Evolutionary conservation across 164 flowering plant genomes (phyloP).

Genomic region (Cinnamomum micranthum): DNA sequence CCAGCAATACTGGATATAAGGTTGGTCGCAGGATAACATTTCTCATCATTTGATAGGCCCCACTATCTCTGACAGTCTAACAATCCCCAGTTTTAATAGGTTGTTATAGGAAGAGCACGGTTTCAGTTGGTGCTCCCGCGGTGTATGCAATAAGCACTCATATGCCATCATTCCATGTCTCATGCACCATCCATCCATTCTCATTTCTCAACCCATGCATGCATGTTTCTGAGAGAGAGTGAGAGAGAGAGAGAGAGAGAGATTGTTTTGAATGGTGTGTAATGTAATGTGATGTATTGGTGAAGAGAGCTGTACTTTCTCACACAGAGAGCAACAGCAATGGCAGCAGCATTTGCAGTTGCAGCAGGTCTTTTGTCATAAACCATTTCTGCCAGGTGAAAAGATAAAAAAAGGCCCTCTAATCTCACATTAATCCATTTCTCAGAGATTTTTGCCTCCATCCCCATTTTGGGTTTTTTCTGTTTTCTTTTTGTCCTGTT

Average conservation of each 20-base stretch:
- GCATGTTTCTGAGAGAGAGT: not conserved
- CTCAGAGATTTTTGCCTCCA: not conserved
- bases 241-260: slow-evolving; percentile 2
- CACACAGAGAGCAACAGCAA: slow-evolving; percentile 2
- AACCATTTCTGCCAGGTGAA: slow-evolving; percentile 14
- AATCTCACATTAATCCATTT: not conserved
- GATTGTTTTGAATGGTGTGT: not conserved
- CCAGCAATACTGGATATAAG: no score
- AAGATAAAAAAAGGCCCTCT: not conserved
- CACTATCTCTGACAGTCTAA: no score
- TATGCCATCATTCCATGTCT: not conserved
- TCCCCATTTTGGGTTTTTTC: not conserved
- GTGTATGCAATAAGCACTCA: no score
- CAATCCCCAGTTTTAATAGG: no score
- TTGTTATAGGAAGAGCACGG: no score
- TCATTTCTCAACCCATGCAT: not conserved
- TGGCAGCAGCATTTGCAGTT: slow-evolving; percentile 1
- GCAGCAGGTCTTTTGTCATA: not conserved
- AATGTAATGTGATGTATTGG: not conserved
- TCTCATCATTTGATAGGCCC: no score
- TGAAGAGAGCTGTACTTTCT: slow-evolving; percentile 17
- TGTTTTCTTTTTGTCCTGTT: not conserved
- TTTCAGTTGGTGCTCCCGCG: no score
- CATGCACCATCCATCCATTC: slow-evolving; percentile 1
- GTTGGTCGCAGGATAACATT: no score